phyloP scores from a whole-genome alignment of 139 green algal genomes.

The Asterochloris erici region DNA sequence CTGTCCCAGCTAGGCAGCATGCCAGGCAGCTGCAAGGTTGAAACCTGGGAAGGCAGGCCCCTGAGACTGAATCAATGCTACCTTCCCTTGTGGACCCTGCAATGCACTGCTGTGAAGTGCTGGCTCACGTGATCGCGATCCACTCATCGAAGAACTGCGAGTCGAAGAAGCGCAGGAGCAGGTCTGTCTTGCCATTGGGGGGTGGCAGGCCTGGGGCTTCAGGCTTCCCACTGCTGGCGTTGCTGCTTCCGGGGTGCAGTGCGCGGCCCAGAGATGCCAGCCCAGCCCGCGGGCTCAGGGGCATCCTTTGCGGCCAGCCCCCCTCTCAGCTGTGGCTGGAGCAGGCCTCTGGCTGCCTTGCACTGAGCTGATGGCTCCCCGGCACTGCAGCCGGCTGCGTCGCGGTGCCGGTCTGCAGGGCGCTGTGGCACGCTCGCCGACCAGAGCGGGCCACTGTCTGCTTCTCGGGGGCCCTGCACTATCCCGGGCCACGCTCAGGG shows the following conservation, averaged over 20 bases:
- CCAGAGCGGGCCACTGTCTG: too few relatives aligned
- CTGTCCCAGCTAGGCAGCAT: background rate
- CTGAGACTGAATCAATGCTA: too few relatives aligned
- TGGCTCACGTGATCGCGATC: slow-evolving; percentile 74
- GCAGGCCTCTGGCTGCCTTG: too few relatives aligned
- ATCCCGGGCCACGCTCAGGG: too few relatives aligned
- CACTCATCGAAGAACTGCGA: slow-evolving; percentile 82
- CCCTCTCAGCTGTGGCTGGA: too few relatives aligned
- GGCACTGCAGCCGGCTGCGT: too few relatives aligned
- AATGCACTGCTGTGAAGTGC: background rate
- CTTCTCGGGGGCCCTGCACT: too few relatives aligned
- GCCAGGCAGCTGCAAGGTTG: background rate
- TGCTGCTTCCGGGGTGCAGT: too few relatives aligned
- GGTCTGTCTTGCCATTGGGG: slow-evolving; percentile 45
- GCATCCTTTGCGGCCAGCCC: background rate
- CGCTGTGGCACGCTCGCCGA: too few relatives aligned
- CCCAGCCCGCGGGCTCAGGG: background rate
- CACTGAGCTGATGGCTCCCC: too few relatives aligned
- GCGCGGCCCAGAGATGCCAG: too few relatives aligned
- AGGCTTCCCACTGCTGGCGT: slow-evolving; percentile 1
- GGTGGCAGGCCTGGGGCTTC: slow-evolving; percentile 1
- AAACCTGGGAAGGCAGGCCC: background rate
- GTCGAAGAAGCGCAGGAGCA: slow-evolving; percentile 86
- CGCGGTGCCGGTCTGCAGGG: too few relatives aligned
- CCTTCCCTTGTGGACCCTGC: background rate